Percentiles rank a stretch among this genome's conserved stretches.
Conservation (phyloP, 2,329 filamentous ascomycete species). For the Aspergillus ibericus region DNA sequence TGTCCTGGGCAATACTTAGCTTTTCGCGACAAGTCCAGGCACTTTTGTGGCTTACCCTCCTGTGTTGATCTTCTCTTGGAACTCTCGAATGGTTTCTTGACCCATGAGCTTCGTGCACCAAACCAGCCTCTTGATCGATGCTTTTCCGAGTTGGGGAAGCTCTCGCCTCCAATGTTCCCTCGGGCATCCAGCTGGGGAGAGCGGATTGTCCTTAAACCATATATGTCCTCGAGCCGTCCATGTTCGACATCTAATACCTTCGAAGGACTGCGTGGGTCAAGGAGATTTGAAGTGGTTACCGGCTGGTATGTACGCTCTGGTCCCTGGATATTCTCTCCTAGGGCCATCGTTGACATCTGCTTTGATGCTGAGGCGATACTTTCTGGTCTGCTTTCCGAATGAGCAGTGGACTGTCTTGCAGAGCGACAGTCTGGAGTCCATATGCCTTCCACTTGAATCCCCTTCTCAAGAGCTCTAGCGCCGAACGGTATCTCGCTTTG, state of each 20-base stretch:
- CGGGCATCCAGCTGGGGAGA: conserved; percentile 3
- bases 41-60: conserved; percentile 12
- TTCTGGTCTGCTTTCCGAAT: conserved; percentile 20
- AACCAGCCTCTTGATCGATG: conserved; percentile 15
- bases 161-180: neutral
- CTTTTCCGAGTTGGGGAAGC: conserved; percentile 2
- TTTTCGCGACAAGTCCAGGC: neutral
- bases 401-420: conserved; percentile 25
- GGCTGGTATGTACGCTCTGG: conserved; percentile 5
- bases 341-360: neutral
- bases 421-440: conserved; percentile 63
- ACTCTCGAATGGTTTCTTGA: conserved; percentile 17
- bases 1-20: conserved; percentile 13
- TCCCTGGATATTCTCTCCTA: conserved; percentile 3
- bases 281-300: neutral
- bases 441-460: conserved; percentile 81
- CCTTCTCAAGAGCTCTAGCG: conserved; percentile 78
- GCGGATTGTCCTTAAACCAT: neutral
- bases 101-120: conserved; percentile 21
- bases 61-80: conserved; percentile 10
- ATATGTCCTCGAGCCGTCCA: neutral
- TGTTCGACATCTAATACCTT: neutral
- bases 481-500: conserved; percentile 76
- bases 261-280: conserved; percentile 2
- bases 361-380: conserved; percentile 3